Conservation (phyloP, 768 basidiomycete species). For the Psilocybe azurescens region DNA sequence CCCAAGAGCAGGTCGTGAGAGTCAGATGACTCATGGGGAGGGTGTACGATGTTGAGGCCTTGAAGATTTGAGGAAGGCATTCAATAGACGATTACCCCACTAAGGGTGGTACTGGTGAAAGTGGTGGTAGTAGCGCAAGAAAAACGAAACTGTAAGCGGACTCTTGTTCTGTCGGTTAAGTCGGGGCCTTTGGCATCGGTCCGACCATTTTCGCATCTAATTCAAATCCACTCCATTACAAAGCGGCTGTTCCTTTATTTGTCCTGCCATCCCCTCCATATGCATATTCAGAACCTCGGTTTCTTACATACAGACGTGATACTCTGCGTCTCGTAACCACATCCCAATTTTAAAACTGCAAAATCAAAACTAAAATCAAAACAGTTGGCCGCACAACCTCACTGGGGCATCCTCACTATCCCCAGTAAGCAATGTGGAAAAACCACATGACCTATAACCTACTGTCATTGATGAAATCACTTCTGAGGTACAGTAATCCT, state of each 20-base stretch:
- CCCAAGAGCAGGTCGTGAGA: slow-evolving; percentile 65
- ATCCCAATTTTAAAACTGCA: neutral
- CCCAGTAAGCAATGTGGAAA: neutral
- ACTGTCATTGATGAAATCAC: neutral
- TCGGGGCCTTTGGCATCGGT: slow-evolving; percentile 24
- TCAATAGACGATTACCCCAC: neutral
- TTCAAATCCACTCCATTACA: slow-evolving; percentile 12
- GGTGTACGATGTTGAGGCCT: slow-evolving; percentile 81
- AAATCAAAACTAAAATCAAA: neutral
- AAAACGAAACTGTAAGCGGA: slow-evolving; percentile 8
- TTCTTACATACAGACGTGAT: neutral
- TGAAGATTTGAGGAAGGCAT: slow-evolving; percentile 74
- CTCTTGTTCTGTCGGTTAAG: slow-evolving; percentile 16
- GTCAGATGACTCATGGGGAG: slow-evolving; percentile 45
- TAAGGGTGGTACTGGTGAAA: neutral
- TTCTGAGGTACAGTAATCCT: neutral
- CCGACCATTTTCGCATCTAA: slow-evolving; percentile 19
- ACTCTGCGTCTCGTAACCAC: neutral
- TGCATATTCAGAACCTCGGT: neutral
- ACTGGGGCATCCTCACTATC: neutral
- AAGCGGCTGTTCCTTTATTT: neutral
- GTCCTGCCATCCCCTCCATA: neutral
- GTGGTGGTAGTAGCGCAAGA: slow-evolving; percentile 15
- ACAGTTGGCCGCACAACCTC: neutral
- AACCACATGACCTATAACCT: neutral